Evolutionary conservation across 2,329 filamentous ascomycete species (phyloP).

Genomic region (Penicillium hesseltinei): DNA sequence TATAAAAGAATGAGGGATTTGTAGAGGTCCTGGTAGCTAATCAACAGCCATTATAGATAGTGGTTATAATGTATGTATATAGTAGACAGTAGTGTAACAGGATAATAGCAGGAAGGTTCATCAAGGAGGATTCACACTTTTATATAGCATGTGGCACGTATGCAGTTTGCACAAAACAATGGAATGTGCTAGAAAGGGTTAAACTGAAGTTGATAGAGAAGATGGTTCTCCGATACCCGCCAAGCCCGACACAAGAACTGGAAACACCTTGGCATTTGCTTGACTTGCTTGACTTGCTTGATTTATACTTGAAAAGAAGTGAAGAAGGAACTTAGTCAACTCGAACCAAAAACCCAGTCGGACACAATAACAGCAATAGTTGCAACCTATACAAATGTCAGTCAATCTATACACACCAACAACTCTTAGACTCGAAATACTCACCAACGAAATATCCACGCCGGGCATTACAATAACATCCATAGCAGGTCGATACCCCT

Average conservation of each 20-base stretch:
- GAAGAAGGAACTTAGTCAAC: background rate
- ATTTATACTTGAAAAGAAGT: background rate
- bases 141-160: background rate
- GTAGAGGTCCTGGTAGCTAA: too few species aligned
- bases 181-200: background rate
- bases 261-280: conserved; percentile 6
- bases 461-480: conserved; percentile 25
- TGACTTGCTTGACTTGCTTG: background rate
- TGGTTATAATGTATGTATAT: too few species aligned
- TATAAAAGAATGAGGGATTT: too few species aligned
- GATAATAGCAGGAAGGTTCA: background rate
- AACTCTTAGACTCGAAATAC: background rate
- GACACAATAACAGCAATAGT: conserved; percentile 23
- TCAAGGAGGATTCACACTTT: background rate
- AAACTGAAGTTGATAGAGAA: background rate
- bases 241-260: background rate
- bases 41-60: too few species aligned
- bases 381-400: conserved; percentile 11
- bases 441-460: conserved; percentile 28
- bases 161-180: background rate
- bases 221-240: background rate
- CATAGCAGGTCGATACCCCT: conserved; percentile 24
- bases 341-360: conserved; percentile 21
- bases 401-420: background rate
- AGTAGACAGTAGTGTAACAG: too few species aligned